phyloP scores from a whole-genome alignment of 192 early-diverging fungal species.

The Lunasporangiospora selenospora region DNA sequence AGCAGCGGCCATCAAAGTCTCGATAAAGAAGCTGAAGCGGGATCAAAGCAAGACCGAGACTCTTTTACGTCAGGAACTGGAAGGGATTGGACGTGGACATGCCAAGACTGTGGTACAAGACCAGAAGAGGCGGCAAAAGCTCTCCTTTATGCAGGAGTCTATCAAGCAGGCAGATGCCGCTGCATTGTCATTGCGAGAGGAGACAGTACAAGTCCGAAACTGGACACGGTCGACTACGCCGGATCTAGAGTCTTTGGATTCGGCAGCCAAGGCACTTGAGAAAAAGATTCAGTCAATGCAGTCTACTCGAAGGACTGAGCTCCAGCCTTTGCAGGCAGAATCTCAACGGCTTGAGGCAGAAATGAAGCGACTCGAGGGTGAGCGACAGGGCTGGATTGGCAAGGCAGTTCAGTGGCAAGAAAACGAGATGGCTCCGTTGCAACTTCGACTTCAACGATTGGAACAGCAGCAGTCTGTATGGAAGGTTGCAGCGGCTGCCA shows the following conservation, averaged over 20 bases:
- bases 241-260: neutral
- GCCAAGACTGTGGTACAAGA: slow-evolving; percentile 39
- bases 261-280: slow-evolving; percentile 7
- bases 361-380: slow-evolving; percentile 21
- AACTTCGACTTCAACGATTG: slow-evolving; percentile 35
- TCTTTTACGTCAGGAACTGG: slow-evolving; percentile 26
- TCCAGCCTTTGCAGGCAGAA: slow-evolving; percentile 19
- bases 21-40: slow-evolving; percentile 36
- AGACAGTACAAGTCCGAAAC: slow-evolving; percentile 7
- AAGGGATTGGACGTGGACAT: slow-evolving; percentile 41
- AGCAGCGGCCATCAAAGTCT: neutral
- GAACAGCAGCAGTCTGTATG: slow-evolving; percentile 44
- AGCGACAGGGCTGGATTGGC: slow-evolving; percentile 17
- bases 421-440: slow-evolving; percentile 32
- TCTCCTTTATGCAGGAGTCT: slow-evolving; percentile 44
- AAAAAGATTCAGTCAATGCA: slow-evolving; percentile 7
- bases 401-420: slow-evolving; percentile 17
- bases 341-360: slow-evolving; percentile 25
- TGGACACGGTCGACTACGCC: slow-evolving; percentile 1
- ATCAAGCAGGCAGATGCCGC: slow-evolving; percentile 41
- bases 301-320: slow-evolving; percentile 4
- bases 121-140: slow-evolving; percentile 42
- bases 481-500: slow-evolving; percentile 40
- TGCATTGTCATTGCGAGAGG: slow-evolving; percentile 1
- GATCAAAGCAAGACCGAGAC: slow-evolving; percentile 36